Conservation (phyloP, 495 filamentous ascomycete species). For the Patellaria atrata region DNA sequence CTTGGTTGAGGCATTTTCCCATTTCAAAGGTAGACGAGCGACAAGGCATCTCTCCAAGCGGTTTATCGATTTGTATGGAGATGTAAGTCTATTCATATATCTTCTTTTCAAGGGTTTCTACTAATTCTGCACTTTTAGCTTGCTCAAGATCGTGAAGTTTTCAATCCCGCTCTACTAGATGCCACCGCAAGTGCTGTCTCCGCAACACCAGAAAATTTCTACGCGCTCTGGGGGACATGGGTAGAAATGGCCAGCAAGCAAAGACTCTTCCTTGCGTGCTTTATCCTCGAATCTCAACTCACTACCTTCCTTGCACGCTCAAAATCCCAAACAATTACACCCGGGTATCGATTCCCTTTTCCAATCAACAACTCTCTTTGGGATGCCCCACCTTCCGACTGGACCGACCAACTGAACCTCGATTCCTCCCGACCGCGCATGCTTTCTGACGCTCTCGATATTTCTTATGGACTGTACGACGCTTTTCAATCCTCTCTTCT, state of each 20-base stretch:
- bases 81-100: slow-evolving; percentile 7
- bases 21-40: slow-evolving; percentile 23
- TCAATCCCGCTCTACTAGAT: slow-evolving; percentile 5
- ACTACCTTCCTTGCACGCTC: slow-evolving; percentile 20
- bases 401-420: slow-evolving; percentile 6
- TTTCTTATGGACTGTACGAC: too few relatives aligned
- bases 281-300: slow-evolving; percentile 25
- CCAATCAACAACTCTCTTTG: slow-evolving; percentile 13
- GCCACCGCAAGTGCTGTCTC: slow-evolving; percentile 1
- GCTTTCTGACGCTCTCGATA: neutral
- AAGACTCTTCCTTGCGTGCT: slow-evolving; percentile 22
- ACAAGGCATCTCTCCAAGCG: slow-evolving; percentile 18
- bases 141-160: slow-evolving; percentile 12
- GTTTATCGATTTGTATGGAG: slow-evolving; percentile 22
- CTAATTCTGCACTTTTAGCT: slow-evolving; percentile 14
- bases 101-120: neutral
- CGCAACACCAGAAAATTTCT: slow-evolving; percentile 8
- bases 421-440: neutral
- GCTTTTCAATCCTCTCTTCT: slow-evolving; percentile 23
- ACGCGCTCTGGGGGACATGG: slow-evolving; percentile 16
- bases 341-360: slow-evolving; percentile 20
- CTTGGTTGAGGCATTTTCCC: slow-evolving; percentile 23
- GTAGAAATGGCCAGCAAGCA: slow-evolving; percentile 13
- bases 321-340: slow-evolving; percentile 4
- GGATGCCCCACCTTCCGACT: slow-evolving; percentile 16